Conservation (phyloP, 768 basidiomycete genomes). For the Psilocybe sp. region DNA sequence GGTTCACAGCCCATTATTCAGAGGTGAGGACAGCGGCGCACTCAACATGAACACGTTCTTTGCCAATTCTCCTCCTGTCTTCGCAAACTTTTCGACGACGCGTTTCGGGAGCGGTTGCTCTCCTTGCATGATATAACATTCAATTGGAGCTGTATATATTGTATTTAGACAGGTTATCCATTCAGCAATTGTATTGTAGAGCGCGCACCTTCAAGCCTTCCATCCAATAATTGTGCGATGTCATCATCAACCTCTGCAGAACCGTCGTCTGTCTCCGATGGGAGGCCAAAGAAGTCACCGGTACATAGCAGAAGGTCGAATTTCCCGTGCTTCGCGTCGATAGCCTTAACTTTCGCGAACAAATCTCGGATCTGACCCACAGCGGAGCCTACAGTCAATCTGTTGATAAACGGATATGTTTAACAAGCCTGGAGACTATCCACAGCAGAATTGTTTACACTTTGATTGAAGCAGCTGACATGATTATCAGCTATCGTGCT, state of each 20-base stretch:
- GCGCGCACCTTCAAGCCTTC: constrained; percentile 58
- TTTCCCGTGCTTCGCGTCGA: constrained; percentile 90
- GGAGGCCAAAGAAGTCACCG: constrained; percentile 82
- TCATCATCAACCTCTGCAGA: constrained; percentile 21
- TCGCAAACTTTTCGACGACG: constrained; percentile 73
- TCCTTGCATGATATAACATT: constrained; percentile 93
- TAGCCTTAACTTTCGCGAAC: constrained; percentile 75
- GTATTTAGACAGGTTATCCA: neutral
- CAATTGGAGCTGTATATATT: constrained; percentile 62
- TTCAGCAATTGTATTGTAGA: neutral
- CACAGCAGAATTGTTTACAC: constrained; percentile 27
- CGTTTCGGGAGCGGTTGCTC: constrained; percentile 66
- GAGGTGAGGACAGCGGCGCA: constrained; percentile 35
- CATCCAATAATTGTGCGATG: constrained; percentile 59
- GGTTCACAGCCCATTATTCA: neutral
- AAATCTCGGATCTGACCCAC: constrained; percentile 71
- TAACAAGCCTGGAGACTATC: neutral
- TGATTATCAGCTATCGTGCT: constrained; percentile 3
- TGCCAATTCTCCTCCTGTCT: constrained; percentile 76
- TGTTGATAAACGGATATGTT: constrained; percentile 16
- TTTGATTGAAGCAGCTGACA: constrained; percentile 29
- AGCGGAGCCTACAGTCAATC: constrained; percentile 79
- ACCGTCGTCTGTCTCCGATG: constrained; percentile 30
- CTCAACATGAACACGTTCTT: constrained; percentile 84
- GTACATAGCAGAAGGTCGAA: constrained; percentile 81